These are phyloP conservation scores for Cryptomeria japonica DNA, from an alignment of 75 land plant genomes.

Conservation along the genomic window DNA sequence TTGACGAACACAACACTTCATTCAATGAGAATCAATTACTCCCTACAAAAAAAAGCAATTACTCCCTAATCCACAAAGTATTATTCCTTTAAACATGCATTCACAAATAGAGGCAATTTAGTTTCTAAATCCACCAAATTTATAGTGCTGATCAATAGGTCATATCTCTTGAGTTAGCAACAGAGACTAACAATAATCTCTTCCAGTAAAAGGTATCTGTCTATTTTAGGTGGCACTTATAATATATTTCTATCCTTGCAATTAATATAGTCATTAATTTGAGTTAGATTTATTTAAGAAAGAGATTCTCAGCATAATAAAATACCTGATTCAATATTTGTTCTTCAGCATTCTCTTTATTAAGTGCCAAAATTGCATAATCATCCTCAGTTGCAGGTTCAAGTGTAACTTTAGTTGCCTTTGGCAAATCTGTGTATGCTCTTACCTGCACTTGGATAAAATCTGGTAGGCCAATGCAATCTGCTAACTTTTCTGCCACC, in stretches of 20 bases:
- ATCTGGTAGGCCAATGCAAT: slow-evolving; percentile 71
- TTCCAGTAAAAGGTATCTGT: not conserved
- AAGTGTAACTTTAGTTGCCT: slow-evolving; percentile 65
- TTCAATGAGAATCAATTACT: not conserved
- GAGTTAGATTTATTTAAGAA: not conserved
- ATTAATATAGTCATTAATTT: not conserved
- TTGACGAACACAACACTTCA: not conserved
- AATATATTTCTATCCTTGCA: not conserved
- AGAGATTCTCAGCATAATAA: slow-evolving; percentile 5
- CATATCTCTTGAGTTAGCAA: not conserved
- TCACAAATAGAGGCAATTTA: not conserved
- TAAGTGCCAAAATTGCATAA: slow-evolving; percentile 91
- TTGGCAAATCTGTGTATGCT: slow-evolving; percentile 54
- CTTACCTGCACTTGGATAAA: slow-evolving; percentile 49
- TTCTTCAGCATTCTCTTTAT: slow-evolving; percentile 78
- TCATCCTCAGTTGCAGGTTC: slow-evolving; percentile 96
- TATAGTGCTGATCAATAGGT: not conserved
- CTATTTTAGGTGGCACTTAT: not conserved
- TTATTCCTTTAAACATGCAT: not conserved
- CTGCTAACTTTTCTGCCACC: slow-evolving; percentile 76
- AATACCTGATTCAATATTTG: slow-evolving; percentile 77
- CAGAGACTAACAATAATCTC: not conserved
- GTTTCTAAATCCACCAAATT: not conserved
- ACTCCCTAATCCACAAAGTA: not conserved
- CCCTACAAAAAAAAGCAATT: not conserved